These are phyloP conservation scores for Salvia splendens DNA, from an alignment of 257 asterid species.

Conservation along the genomic window DNA sequence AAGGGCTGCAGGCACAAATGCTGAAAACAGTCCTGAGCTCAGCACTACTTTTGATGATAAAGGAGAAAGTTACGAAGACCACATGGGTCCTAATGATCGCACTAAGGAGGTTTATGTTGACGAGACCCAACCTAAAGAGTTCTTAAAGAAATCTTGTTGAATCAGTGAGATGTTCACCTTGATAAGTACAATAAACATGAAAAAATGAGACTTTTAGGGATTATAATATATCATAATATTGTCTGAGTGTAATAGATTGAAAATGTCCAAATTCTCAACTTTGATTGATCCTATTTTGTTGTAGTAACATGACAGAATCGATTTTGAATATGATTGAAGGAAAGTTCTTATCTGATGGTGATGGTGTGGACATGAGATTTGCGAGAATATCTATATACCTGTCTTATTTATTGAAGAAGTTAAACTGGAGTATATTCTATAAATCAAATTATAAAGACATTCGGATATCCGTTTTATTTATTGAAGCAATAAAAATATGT, in stretches of 20 bases:
- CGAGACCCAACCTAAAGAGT: constrained; percentile 52
- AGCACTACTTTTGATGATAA: constrained; percentile 84
- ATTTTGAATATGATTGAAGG: constrained; percentile 23
- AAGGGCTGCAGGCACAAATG: constrained; percentile 86
- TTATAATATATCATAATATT: constrained; percentile 11
- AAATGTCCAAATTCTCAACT: constrained; percentile 5
- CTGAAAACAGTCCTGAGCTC: constrained; percentile 84
- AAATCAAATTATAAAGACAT: no score
- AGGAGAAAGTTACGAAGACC: constrained; percentile 78
- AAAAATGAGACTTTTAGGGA: constrained; percentile 11
- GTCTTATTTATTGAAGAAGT: no score
- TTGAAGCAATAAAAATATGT: no score
- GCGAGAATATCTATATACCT: neutral
- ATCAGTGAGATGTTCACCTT: constrained; percentile 13
- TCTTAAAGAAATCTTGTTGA: constrained; percentile 32
- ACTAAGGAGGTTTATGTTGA: constrained; percentile 50
- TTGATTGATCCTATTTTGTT: constrained; percentile 17
- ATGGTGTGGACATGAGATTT: constrained; percentile 12
- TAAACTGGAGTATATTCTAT: no score
- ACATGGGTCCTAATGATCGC: constrained; percentile 83
- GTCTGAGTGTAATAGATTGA: constrained; percentile 24
- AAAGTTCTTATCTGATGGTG: neutral
- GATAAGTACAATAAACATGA: constrained; percentile 28
- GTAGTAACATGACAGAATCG: constrained; percentile 19
- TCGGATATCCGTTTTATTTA: no score